Evolutionary conservation across 257 asterid genomes (phyloP), one percentile per base, ranked within the genome.

Genomic region (Nicotiana undulata): DNA sequence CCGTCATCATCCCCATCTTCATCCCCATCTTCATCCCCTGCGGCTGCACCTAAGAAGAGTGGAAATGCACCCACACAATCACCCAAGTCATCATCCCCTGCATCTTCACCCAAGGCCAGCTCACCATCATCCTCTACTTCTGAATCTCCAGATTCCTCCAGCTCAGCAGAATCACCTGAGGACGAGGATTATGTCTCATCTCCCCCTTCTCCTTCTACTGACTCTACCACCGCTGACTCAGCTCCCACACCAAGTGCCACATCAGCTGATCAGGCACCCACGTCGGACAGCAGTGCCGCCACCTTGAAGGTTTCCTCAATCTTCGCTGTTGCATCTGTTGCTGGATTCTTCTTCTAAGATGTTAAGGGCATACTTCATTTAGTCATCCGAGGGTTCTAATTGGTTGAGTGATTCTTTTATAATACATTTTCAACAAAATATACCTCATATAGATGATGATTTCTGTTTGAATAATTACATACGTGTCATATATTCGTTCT

Each of bases 261-360:
- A 20, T 83, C 79, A 24, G 86, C 83, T 56, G 67, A 37, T 37
- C 46, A 87, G 22, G 79, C 82, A 12, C 51, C 81, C 9, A 68
- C 82, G 49, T 44, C 76, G 6, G 75, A 79, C 13, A 79, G 72
- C 2, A 89, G 85, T 11, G 88, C 91, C 40, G 6, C 87, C 51
- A 79, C 89, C 76, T 85, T 90, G 86, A 89, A 89, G 81, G 75
- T 83, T 75, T 90, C 92, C 5, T 89, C 89, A 2, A 79, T 79
- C 12, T 63, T 86, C 22, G 89, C 76, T 11, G 85, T 85, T 24
- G 91, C 85, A 10, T 86, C 86, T 4, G 88, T 84, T 1, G 92
- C 81, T 80, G 95, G 91, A 64, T 68, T 86, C 81, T 90, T 92
- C 81, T 75, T 85, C 82, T 79, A 34, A 60, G 22, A 32, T 65